Conservation (phyloP, 2,329 filamentous ascomycete genomes). For the Talaromyces sp. region DNA sequence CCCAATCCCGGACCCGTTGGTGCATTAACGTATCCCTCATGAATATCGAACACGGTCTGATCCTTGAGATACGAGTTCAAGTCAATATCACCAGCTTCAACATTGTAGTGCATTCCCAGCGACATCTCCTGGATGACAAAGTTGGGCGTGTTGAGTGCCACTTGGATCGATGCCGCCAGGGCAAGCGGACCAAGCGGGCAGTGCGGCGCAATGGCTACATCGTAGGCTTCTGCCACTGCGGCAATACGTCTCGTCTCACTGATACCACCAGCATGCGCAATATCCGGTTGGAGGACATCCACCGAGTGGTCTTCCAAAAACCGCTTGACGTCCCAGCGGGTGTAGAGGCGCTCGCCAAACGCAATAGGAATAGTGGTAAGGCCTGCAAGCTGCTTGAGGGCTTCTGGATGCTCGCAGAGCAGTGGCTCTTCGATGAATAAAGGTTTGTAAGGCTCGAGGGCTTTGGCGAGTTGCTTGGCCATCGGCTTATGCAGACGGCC, state of each 20-base stretch:
- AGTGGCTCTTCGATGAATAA: conserved; percentile 75
- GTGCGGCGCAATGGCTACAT: conserved; percentile 68
- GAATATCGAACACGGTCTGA: conserved; percentile 60
- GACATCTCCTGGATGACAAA: conserved; percentile 77
- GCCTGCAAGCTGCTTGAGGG: conserved; percentile 57
- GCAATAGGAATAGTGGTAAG: conserved; percentile 63
- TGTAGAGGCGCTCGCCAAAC: conserved; percentile 67
- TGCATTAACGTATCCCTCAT: conserved; percentile 61
- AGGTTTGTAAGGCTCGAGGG: conserved; percentile 63
- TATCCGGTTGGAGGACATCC: conserved; percentile 70
- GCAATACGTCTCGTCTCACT: conserved; percentile 67
- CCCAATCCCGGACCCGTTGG: conserved; percentile 60
- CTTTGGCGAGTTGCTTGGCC: conserved; percentile 68
- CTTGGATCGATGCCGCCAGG: conserved; percentile 65
- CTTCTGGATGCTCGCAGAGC: conserved; percentile 64
- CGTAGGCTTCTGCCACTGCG: conserved; percentile 67
- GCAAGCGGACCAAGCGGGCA: conserved; percentile 71
- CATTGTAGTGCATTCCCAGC: conserved; percentile 74
- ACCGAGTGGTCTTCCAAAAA: conserved; percentile 66
- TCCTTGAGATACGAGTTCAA: conserved; percentile 64
- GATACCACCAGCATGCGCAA: conserved; percentile 68
- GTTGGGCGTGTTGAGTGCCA: conserved; percentile 58
- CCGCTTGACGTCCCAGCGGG: conserved; percentile 67
- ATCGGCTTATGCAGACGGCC: conserved; percentile 74
- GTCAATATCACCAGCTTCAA: conserved; percentile 57